Evolutionary conservation across 257 asterid genomes (phyloP), one percentile per base, ranked within the genome.

Genomic region (Gentiana macrophylla): DNA sequence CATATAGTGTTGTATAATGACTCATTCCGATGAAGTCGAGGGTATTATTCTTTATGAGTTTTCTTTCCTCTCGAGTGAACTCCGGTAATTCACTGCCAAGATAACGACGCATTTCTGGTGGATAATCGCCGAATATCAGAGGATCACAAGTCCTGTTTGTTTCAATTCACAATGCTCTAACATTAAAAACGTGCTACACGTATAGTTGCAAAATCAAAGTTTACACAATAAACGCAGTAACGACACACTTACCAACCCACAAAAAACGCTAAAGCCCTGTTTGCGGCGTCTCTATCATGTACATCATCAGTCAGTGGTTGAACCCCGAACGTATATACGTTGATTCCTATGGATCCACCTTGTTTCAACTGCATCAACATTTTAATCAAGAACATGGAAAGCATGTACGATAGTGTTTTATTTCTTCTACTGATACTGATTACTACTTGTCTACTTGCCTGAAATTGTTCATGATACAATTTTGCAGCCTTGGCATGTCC

Each of bases 401-500:
- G 24, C 24, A 24, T 24, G 24, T 24, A 24, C 24, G 24, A 24
- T 24, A 24, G 24, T 24, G 24, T 24, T 24, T 24, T 24, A 24
- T 24, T 24, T 24, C 24, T 24, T 24, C 24, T 24, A 24, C 24
- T 4, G 32, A 54, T 15, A 8, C 11, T 54, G 15, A 35, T 35
- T 54, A 15, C 37, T 57, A 41, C 53, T 24, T 24, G 24, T 24
- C 5, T 49, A 1, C 84, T 78, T 66, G 66, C 97, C 83, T 79
- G 86, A 64, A 73, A 82, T 43, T 52, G 71, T 45, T 83, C 80
- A 3, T 69, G 77, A 53, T 77, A 88, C 44, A 85, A 35, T 53
- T 80, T 79, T 57, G 73, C 80, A n/a, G 89, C 89, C 65, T 70
- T 85, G 60, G 86, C 89, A 71, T 89, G 97, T 32, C 79, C 95